These are phyloP conservation scores for Cornus suecica DNA, from an alignment of 148 eudicot species.

Conservation along the genomic window DNA sequence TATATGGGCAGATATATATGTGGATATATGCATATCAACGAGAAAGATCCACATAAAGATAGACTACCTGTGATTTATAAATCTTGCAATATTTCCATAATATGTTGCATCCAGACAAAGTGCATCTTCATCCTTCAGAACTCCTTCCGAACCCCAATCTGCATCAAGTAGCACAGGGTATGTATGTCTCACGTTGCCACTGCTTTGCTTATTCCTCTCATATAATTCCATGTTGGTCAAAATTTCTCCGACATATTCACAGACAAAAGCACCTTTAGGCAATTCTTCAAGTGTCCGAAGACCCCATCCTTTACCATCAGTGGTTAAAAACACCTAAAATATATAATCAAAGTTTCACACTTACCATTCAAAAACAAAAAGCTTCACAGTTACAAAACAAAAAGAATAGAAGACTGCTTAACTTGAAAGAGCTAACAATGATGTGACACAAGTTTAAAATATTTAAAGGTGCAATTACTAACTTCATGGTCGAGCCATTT, in stretches of 20 bases:
- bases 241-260: conserved; percentile 66
- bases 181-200: conserved; percentile 46
- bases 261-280: conserved; percentile 61
- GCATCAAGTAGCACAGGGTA: conserved; percentile 71
- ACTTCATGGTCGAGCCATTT: neutral
- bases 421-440: conserved; percentile 2
- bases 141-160: conserved; percentile 67
- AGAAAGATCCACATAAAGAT: neutral
- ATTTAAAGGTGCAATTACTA: neutral
- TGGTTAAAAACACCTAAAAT: conserved; percentile 52
- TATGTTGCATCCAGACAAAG: conserved; percentile 70
- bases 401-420: neutral
- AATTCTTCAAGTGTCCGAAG: conserved; percentile 46
- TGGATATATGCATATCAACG: no score
- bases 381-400: neutral
- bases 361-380: no score
- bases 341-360: neutral
- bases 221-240: conserved; percentile 53
- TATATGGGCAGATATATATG: neutral
- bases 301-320: conserved; percentile 66
- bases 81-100: conserved; percentile 64
- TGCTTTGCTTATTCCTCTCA: conserved; percentile 40
- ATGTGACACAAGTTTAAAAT: neutral
- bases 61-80: conserved; percentile 59
- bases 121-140: conserved; percentile 61